phyloP scores from a whole-genome alignment of 163 green algal genomes.

The Scenedesmus sp. region DNA sequence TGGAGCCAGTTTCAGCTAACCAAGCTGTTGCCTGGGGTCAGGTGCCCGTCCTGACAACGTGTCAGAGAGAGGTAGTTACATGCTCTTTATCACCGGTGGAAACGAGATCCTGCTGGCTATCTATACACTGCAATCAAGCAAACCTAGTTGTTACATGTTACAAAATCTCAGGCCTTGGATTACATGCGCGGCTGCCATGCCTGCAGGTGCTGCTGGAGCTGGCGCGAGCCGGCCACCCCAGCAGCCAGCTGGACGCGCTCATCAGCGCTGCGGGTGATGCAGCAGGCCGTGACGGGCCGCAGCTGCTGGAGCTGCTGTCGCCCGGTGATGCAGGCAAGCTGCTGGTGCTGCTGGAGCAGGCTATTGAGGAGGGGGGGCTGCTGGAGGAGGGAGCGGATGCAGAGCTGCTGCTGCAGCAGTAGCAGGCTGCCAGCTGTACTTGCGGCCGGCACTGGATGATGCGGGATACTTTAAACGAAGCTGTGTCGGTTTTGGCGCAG shows the following conservation, averaged over 20 bases:
- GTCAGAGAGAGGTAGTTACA: too few species aligned
- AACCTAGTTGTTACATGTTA: neutral
- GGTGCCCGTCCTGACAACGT: too few species aligned
- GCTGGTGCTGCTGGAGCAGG: constrained; percentile 24
- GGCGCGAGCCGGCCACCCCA: constrained; percentile 3
- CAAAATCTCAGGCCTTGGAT: neutral
- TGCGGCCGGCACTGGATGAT: neutral
- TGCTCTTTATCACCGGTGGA: too few species aligned
- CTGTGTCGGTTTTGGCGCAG: neutral
- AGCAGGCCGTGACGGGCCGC: constrained; percentile 5
- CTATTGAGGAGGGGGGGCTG: constrained; percentile 34
- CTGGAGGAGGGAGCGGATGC: constrained; percentile 10
- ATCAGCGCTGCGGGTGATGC: constrained; percentile 27
- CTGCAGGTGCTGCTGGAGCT: constrained; percentile 42
- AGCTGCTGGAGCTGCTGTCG: constrained; percentile 26
- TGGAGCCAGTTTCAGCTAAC: too few species aligned
- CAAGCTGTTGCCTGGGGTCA: too few species aligned
- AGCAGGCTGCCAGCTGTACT: neutral
- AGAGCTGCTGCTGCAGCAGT: neutral
- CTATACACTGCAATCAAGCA: neutral
- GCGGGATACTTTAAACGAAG: too few species aligned
- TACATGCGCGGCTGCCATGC: neutral
- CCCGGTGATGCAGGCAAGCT: constrained; percentile 26
- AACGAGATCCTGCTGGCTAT: too few species aligned
- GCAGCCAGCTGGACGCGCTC: constrained; percentile 8